Percentiles rank a stretch among this genome's conserved stretches.
These are phyloP conservation scores for Peterozyma xylosa DNA, from an alignment of 805 yeast species.

Conservation along the genomic window DNA sequence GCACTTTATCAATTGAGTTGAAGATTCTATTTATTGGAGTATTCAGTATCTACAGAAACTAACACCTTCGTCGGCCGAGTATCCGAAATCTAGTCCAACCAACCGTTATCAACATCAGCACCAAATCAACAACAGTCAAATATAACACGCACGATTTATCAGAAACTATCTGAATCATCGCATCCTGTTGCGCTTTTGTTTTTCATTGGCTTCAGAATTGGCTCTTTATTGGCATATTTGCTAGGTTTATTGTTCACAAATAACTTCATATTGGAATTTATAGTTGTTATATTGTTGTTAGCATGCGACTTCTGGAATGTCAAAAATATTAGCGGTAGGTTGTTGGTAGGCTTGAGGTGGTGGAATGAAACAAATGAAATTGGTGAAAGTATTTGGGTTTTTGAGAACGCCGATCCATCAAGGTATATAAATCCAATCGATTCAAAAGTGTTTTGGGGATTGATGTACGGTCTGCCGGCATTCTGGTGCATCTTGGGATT, in stretches of 20 bases:
- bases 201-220: constrained; percentile 53
- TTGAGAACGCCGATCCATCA: constrained; percentile 73
- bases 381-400: constrained; percentile 78
- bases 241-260: constrained; percentile 66
- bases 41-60: too few species aligned
- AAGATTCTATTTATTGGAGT: too few species aligned
- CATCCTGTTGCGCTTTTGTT: constrained; percentile 75
- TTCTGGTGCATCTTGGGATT: constrained; percentile 71
- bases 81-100: constrained; percentile 2
- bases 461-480: constrained; percentile 68
- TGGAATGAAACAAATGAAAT: constrained; percentile 78
- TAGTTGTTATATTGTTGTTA: constrained; percentile 62
- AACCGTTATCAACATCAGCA: constrained; percentile 1
- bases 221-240: constrained; percentile 59
- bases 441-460: constrained; percentile 80
- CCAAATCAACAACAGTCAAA: constrained; percentile 3
- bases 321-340: constrained; percentile 84
- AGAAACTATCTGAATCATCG: constrained; percentile 57
- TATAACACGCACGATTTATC: constrained; percentile 26
- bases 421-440: constrained; percentile 83
- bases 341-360: constrained; percentile 90
- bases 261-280: constrained; percentile 69
- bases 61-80: too few species aligned
- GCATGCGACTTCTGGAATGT: constrained; percentile 93
- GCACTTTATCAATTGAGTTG: too few species aligned